Percentiles rank a stretch among this genome's conserved stretches.
Conservation (phyloP, 805 yeast species). For the Candida jianshihensis region DNA sequence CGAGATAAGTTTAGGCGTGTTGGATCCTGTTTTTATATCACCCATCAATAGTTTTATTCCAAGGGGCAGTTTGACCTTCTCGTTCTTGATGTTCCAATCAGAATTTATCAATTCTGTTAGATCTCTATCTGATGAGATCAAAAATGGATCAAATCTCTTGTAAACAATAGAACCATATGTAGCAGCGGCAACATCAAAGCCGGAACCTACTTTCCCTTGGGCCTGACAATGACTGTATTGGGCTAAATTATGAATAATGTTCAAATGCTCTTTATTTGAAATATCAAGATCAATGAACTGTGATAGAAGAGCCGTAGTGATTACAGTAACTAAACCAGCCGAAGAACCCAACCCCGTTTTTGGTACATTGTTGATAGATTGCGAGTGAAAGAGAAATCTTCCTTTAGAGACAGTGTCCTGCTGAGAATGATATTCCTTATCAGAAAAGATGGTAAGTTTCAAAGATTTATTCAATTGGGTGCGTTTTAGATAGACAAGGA, state of each 20-base stretch:
- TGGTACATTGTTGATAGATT: constrained; percentile 62
- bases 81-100: constrained; percentile 57
- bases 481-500: constrained; percentile 42
- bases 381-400: constrained; percentile 54
- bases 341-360: constrained; percentile 96
- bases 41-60: constrained; percentile 79
- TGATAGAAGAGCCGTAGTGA: constrained; percentile 62
- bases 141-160: constrained; percentile 59
- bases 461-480: constrained; percentile 25
- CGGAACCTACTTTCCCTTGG: constrained; percentile 93
- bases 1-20: constrained; percentile 85
- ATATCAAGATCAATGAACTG: constrained; percentile 33
- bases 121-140: constrained; percentile 31
- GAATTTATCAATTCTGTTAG: constrained; percentile 26
- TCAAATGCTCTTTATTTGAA: constrained; percentile 16
- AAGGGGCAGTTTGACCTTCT: constrained; percentile 57
- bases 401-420: constrained; percentile 31
- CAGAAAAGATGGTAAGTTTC: constrained; percentile 65
- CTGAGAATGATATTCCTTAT: constrained; percentile 85
- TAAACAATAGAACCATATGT: constrained; percentile 84
- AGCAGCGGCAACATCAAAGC: constrained; percentile 96
- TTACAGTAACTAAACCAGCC: constrained; percentile 83
- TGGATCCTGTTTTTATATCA: constrained; percentile 87
- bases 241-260: constrained; percentile 69
- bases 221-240: constrained; percentile 92